phyloP scores from a whole-genome alignment of 139 green algal genomes.

The Micromonas pusilla region DNA sequence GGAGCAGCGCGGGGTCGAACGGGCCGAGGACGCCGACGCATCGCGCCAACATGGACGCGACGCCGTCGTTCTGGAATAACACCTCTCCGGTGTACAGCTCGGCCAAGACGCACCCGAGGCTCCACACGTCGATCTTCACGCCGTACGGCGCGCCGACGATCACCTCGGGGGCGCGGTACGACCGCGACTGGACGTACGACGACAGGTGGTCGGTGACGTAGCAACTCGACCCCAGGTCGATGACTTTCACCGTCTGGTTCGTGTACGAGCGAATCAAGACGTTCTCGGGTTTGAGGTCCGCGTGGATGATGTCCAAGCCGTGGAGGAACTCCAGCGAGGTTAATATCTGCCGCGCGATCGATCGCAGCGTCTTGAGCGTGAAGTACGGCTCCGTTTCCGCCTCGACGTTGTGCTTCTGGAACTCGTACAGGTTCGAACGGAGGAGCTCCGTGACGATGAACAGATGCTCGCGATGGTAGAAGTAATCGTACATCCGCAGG shows the following conservation, averaged over 20 bases:
- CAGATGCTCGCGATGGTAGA: slow-evolving; percentile 93
- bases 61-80: slow-evolving; percentile 66
- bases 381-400: slow-evolving; percentile 80
- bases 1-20: slow-evolving; percentile 65
- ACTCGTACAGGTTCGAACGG: slow-evolving; percentile 94
- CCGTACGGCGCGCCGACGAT: slow-evolving; percentile 81
- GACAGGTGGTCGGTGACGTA: slow-evolving; percentile 85
- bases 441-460: slow-evolving; percentile 95
- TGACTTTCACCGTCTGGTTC: slow-evolving; percentile 66
- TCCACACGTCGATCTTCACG: slow-evolving; percentile 89
- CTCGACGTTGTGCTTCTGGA: slow-evolving; percentile 89
- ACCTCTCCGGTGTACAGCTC: slow-evolving; percentile 75
- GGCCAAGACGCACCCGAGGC: slow-evolving; percentile 87
- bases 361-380: slow-evolving; percentile 72
- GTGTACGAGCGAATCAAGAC: slow-evolving; percentile 87
- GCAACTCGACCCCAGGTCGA: slow-evolving; percentile 90
- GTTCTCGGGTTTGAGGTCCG: slow-evolving; percentile 97
- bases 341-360: slow-evolving; percentile 74
- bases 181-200: slow-evolving; percentile 85
- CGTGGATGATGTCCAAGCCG: slow-evolving; percentile 81
- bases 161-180: slow-evolving; percentile 91
- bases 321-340: slow-evolving; percentile 81
- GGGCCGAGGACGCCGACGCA: slow-evolving; percentile 82
- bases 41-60: slow-evolving; percentile 76
- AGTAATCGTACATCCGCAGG: slow-evolving; percentile 90